Evolutionary conservation across 2,329 filamentous ascomycete genomes (phyloP).

Genomic region (Cordyceps javanica): DNA sequence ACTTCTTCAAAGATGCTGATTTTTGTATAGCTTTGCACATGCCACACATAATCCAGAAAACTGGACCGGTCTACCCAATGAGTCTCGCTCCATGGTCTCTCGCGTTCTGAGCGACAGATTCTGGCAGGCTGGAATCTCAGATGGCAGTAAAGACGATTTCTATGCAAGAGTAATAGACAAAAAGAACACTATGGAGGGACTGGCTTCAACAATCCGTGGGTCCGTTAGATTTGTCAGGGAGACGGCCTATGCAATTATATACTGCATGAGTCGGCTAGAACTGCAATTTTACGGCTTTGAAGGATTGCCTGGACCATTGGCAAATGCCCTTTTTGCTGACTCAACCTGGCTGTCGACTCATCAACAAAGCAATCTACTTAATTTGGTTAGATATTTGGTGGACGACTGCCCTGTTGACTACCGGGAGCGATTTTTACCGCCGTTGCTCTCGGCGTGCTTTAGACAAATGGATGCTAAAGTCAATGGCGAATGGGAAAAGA

Average conservation of each 20-base stretch:
- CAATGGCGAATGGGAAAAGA: constrained; percentile 75
- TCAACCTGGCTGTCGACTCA: constrained; percentile 81
- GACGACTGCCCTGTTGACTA: constrained; percentile 82
- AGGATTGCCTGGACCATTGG: constrained; percentile 75
- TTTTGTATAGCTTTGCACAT: constrained; percentile 66
- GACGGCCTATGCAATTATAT: constrained; percentile 89
- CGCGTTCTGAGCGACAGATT: constrained; percentile 90
- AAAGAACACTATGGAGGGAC: constrained; percentile 82
- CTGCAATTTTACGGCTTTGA: constrained; percentile 85
- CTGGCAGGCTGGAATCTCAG: constrained; percentile 97
- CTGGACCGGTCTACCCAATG: constrained; percentile 70
- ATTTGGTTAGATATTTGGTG: constrained; percentile 80
- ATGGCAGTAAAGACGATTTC: constrained; percentile 93
- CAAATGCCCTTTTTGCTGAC: constrained; percentile 77
- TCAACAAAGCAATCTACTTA: constrained; percentile 88
- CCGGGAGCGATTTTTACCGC: constrained; percentile 74
- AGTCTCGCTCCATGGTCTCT: constrained; percentile 71
- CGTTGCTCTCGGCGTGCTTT: constrained; percentile 76
- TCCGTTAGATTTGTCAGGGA: constrained; percentile 86
- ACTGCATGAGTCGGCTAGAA: constrained; percentile 83
- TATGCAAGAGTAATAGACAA: constrained; percentile 87
- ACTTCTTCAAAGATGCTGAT: constrained; percentile 12
- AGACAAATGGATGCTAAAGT: constrained; percentile 83
- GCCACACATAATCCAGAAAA: constrained; percentile 82
- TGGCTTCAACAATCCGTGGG: constrained; percentile 87